phyloP scores from a whole-genome alignment of 768 basidiomycete genomes.

The Lanmaoa pseudosensibilis region DNA sequence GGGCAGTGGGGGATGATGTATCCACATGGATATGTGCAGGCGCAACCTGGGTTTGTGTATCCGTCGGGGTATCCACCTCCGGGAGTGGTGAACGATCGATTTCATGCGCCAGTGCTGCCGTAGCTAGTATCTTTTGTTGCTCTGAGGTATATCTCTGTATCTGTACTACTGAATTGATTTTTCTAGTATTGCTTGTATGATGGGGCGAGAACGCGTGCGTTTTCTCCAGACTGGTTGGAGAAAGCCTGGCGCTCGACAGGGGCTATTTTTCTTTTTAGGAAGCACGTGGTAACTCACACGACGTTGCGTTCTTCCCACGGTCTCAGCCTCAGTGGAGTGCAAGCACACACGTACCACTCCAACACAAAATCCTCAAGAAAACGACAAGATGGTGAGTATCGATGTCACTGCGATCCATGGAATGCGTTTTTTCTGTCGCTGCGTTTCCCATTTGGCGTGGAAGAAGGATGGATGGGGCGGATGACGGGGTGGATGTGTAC shows the following conservation, averaged over 20 bases:
- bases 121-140: not conserved
- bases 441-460: not conserved
- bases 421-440: slow-evolving; percentile 5
- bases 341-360: slow-evolving; percentile 11
- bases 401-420: slow-evolving; percentile 12
- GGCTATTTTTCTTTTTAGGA: not conserved
- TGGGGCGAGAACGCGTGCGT: no score
- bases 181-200: not conserved
- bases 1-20: slow-evolving; percentile 12
- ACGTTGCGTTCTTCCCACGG: slow-evolving; percentile 19
- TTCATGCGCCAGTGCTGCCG: not conserved
- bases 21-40: slow-evolving; percentile 24
- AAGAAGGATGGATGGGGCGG: slow-evolving; percentile 22
- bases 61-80: slow-evolving; percentile 18
- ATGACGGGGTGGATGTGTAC: slow-evolving; percentile 21
- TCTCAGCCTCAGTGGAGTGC: slow-evolving; percentile 12
- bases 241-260: not conserved
- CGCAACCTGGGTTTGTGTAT: slow-evolving; percentile 18
- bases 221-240: no score
- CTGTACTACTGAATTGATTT: not conserved
- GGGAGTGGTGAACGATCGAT: not conserved
- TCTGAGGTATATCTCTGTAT: not conserved
- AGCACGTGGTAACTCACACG: slow-evolving; percentile 10
- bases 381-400: slow-evolving; percentile 48
- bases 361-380: slow-evolving; percentile 34